Evolutionary conservation across 192 early-diverging fungal species (phyloP).

Genomic region (Backusella parvicylindrica): DNA sequence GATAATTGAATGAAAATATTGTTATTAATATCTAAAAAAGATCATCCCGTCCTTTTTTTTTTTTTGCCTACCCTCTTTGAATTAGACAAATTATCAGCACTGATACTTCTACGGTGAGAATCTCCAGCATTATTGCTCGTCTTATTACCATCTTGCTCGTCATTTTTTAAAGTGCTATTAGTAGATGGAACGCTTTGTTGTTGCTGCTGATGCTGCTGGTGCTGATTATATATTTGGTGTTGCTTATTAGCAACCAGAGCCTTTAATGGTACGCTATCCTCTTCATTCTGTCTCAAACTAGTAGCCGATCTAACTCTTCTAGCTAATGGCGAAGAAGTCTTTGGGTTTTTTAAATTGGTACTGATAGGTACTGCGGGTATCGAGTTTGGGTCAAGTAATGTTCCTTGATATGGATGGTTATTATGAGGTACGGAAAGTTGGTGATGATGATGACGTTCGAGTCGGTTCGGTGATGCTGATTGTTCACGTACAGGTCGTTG

Average conservation of each 20-base stretch:
- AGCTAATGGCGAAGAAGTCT: constrained; percentile 37
- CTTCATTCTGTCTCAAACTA: constrained; percentile 37
- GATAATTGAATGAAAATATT: background rate
- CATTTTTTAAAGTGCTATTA: background rate
- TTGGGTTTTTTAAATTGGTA: background rate
- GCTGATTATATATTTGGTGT: constrained; percentile 11
- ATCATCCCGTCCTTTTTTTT: background rate
- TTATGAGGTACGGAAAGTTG: background rate
- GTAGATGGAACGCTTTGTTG: background rate
- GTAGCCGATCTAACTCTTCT: constrained; percentile 47
- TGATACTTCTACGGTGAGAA: constrained; percentile 26
- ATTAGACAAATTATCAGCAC: constrained; percentile 22
- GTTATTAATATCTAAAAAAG: background rate
- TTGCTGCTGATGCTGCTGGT: background rate
- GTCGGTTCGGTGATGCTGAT: constrained; percentile 2
- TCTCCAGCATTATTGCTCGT: background rate
- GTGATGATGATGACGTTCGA: constrained; percentile 1
- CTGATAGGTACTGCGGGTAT: constrained; percentile 5
- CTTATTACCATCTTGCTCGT: background rate
- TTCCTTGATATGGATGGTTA: background rate
- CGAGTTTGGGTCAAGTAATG: background rate
- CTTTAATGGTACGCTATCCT: constrained; percentile 40
- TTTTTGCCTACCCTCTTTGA: constrained; percentile 9
- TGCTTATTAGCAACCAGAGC: constrained; percentile 26
- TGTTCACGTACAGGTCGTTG: constrained; percentile 5